Base-by-base conservation (phyloP, 495 filamentous ascomycete species). In the Venustampulla echinocandica region DNA sequence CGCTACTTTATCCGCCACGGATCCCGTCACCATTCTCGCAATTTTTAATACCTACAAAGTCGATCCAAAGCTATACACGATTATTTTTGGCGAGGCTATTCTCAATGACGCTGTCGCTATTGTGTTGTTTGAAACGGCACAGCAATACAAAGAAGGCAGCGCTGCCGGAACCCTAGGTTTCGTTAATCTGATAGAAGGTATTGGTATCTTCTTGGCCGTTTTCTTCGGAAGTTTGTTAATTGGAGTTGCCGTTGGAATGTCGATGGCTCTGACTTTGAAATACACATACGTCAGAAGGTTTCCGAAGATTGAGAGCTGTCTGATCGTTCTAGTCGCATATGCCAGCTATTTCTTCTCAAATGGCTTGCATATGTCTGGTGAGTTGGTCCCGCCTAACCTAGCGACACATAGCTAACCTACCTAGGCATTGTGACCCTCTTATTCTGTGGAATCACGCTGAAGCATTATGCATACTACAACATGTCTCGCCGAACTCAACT, bases 1-100 rank as follows among this genome's bases (percentile, higher is more conserved):
- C 41, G 92, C 92, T 17, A 97, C 92, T 0, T 75, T 98, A 20
- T 97, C 92, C 1, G 92, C 92, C 44, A 98, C 92, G 0, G 92
- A 98, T 59, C 92, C 92, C 0, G 89, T 98, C 39, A 98, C 92
- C 0, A 96, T 98, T 54, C 72, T 98, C 24, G 92, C 92, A 42
- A 98, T 98, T 47, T 98, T 98, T 79, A 98, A 95, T 60, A 83
- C 93, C 1, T 97, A 96, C 72, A 95, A 96, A 65, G 92, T 98
- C 42, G 92, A 98, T 62, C 92, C 92, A 9, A 96, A 96, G 65
- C 76, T 98, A 4, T 98, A 98, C 62, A 98, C 92, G 5, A 75
- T 97, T 54, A 97, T 98, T 47, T 98, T 98, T 62, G 92, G 92
- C 56, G 92, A 98, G 64, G 94, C 90, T 24, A 97, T 98, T 42